Percentiles rank a stretch among this genome's conserved stretches.
Conservation (phyloP, 2,329 filamentous ascomycete species). For the Nemania abortiva region DNA sequence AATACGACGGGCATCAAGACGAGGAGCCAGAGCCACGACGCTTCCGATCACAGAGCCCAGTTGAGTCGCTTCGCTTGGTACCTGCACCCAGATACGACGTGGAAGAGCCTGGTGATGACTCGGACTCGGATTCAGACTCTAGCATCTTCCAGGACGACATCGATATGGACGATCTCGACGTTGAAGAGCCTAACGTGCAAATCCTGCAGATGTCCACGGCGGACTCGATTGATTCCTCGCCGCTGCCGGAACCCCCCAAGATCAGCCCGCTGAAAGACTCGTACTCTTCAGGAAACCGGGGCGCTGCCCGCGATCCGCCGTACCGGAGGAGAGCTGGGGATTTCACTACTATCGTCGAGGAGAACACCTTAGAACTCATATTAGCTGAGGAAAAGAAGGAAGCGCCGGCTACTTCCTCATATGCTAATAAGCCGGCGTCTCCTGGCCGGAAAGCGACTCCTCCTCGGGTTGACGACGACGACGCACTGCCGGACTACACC, state of each 20-base stretch:
- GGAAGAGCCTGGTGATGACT: constrained; percentile 49
- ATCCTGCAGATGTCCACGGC: constrained; percentile 50
- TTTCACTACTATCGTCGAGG: constrained; percentile 62
- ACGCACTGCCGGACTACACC: constrained; percentile 30
- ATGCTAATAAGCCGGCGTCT: constrained; percentile 31
- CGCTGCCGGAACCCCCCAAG: constrained; percentile 61
- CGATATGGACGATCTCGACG: constrained; percentile 44
- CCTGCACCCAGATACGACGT: constrained; percentile 53
- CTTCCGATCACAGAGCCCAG: constrained; percentile 59
- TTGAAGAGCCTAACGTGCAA: constrained; percentile 51
- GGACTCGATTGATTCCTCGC: constrained; percentile 55
- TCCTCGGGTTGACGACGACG: neutral
- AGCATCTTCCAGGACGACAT: constrained; percentile 61
- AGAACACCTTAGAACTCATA: constrained; percentile 60
- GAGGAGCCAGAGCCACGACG: constrained; percentile 77
- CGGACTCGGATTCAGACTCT: constrained; percentile 52
- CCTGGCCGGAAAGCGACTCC: constrained; percentile 21
- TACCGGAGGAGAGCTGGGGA: constrained; percentile 55
- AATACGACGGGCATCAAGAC: constrained; percentile 48
- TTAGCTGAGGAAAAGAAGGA: constrained; percentile 49
- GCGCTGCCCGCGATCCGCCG: constrained; percentile 46
- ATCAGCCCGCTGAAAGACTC: constrained; percentile 66
- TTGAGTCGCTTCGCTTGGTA: constrained; percentile 57
- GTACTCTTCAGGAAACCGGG: constrained; percentile 63
- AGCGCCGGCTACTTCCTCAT: constrained; percentile 49